Conservation (phyloP, 306 rosid genomes). For the Glycine tomentella region DNA sequence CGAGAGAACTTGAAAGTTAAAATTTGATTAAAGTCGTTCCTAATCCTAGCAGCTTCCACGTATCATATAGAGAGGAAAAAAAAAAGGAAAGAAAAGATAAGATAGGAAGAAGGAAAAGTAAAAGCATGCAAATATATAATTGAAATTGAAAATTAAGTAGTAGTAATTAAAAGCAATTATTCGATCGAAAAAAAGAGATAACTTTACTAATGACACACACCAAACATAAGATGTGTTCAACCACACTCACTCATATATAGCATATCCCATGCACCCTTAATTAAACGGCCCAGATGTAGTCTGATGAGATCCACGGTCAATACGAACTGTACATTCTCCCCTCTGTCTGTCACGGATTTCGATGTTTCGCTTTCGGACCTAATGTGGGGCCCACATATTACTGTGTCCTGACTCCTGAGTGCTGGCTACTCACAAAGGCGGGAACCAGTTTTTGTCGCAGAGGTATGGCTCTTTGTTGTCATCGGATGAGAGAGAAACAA, state of each 20-base stretch:
- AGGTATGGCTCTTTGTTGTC: constrained; percentile 51
- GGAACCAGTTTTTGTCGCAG: constrained; percentile 80
- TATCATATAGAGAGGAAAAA: neutral
- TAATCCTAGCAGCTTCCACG: constrained; percentile 30
- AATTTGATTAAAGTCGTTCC: constrained; percentile 16
- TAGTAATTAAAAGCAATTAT: constrained; percentile 47
- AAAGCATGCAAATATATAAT: constrained; percentile 5
- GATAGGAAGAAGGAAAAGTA: constrained; percentile 19
- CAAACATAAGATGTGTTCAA: constrained; percentile 24
- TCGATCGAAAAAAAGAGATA: constrained; percentile 18
- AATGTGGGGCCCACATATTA: constrained; percentile 67
- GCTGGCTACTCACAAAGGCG: constrained; percentile 70
- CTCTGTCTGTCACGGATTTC: constrained; percentile 55
- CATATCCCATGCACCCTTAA: constrained; percentile 39
- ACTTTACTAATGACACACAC: constrained; percentile 48
- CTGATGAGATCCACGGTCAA: constrained; percentile 41
- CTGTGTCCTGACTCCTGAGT: constrained; percentile 50
- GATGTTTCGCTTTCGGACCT: constrained; percentile 70
- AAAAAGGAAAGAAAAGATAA: neutral
- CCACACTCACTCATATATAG: constrained; percentile 16
- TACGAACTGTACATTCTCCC: neutral
- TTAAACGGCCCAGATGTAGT: constrained; percentile 37
- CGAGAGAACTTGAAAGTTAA: neutral
- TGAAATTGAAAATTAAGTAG: neutral
- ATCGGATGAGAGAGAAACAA: constrained; percentile 31